Evolutionary conservation across 352 stramenopile genomes (phyloP), one percentile per base, ranked within the genome.

Genomic region (Globisporangium barbulae): DNA sequence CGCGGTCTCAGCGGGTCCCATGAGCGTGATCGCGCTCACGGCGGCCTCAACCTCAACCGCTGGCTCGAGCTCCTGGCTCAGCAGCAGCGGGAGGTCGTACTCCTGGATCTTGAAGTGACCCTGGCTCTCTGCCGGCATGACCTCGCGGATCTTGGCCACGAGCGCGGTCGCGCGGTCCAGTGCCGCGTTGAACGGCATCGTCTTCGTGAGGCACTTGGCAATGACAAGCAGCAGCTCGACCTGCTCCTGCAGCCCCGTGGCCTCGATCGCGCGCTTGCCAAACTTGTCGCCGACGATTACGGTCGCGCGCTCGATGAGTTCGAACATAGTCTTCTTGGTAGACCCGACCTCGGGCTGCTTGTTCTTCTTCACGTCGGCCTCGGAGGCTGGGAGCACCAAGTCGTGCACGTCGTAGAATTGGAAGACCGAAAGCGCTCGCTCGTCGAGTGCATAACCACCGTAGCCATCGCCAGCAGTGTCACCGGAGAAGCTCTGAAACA

Each of bases 11-110:
- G 85, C 71, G 0, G 81, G 84, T 17, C 70, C 79, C 49, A 89
- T 80, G 13, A 89, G 75, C 19, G 81, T 89, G 66, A 90, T 88
- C 8, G 78, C 81, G 28, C 81, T 90, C 21, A 88, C 74, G 0
- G 69, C 71, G 0, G 70, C 62, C n/a, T 74, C 65, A 0, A 81
- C 33, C 49, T 69, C 68, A 15, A 54, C 61, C 0, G 56, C 59
- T 4, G 65, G 59, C 37, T 50, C 30, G 3, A 79, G 60, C 31
- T 63, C 70, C 31, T 84, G 65, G 41, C 70, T 70, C 3, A 76
- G 59, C 0, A 74, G 56, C 39, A 19, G 61, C n/a, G 68, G 73
- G 0, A 90, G 68, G 22, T 75, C 73, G 13, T 65, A 52, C 1
- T 65, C 57, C 2, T 67, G 72, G 39, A 89, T 66, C 63, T 88